Percentiles rank a stretch among this genome's conserved stretches.
Conservation (phyloP, 2,329 filamentous ascomycete genomes). For the Penicillium olsonii region DNA sequence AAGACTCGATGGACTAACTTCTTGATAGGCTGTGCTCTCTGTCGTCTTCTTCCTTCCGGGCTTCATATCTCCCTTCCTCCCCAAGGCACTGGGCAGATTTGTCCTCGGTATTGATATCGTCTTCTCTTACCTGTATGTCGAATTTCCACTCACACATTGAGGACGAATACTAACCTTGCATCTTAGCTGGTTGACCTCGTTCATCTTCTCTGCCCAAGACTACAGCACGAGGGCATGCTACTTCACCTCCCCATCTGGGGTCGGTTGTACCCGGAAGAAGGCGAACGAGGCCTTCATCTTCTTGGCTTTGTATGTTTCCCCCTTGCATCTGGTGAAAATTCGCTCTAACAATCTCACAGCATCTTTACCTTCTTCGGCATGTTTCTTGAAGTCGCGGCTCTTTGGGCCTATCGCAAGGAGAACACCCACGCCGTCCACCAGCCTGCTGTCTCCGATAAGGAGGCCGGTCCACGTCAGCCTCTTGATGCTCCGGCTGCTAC, state of each 20-base stretch:
- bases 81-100: slow-evolving; percentile 36
- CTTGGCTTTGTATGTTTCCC: slow-evolving; percentile 44
- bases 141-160: neutral
- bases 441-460: slow-evolving; percentile 26
- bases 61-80: slow-evolving; percentile 45
- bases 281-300: slow-evolving; percentile 49
- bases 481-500: slow-evolving; percentile 19
- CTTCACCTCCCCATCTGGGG: slow-evolving; percentile 33
- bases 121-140: slow-evolving; percentile 48
- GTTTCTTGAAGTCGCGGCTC: slow-evolving; percentile 38
- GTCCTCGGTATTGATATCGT: slow-evolving; percentile 45
- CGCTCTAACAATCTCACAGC: slow-evolving; percentile 22
- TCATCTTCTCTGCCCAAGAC: slow-evolving; percentile 51
- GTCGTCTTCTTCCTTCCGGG: slow-evolving; percentile 47
- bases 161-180: slow-evolving; percentile 2
- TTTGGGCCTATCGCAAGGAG: slow-evolving; percentile 36
- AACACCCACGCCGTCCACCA: slow-evolving; percentile 10
- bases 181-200: slow-evolving; percentile 49
- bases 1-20: slow-evolving; percentile 4
- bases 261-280: slow-evolving; percentile 40
- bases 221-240: slow-evolving; percentile 39
- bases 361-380: slow-evolving; percentile 45
- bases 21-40: slow-evolving; percentile 32
- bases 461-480: slow-evolving; percentile 16
- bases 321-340: neutral